These are phyloP conservation scores for Vanrija pseudolonga DNA, from an alignment of 1,284 basidiomycete genomes.

Conservation along the genomic window DNA sequence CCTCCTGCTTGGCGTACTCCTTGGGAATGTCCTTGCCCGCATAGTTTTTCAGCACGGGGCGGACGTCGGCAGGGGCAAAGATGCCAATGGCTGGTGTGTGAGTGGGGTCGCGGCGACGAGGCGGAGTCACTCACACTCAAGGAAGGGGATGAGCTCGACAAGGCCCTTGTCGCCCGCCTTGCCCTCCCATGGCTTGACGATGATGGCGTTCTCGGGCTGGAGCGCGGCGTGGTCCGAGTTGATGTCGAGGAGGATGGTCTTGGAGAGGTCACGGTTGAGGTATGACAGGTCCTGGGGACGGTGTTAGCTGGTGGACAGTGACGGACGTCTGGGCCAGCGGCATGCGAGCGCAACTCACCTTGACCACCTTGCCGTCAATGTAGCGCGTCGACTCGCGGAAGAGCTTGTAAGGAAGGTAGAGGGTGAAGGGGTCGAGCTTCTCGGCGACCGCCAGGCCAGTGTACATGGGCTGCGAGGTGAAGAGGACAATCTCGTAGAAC, in stretches of 20 bases:
- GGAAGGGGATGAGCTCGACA: constrained; percentile 88
- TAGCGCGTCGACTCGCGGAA: constrained; percentile 85
- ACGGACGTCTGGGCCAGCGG: no score
- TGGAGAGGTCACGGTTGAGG: constrained; percentile 87
- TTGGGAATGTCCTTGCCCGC: constrained; percentile 79
- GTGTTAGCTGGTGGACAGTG: constrained; percentile 49
- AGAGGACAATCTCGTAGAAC: constrained; percentile 96
- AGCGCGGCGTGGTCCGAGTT: constrained; percentile 69
- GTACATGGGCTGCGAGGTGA: constrained; percentile 86
- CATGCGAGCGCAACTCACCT: constrained; percentile 51
- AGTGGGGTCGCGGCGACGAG: neutral
- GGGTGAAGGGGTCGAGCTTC: constrained; percentile 89
- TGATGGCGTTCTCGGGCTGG: constrained; percentile 86
- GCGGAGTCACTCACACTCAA: constrained; percentile 70
- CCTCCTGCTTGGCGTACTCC: constrained; percentile 85
- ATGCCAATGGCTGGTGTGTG: constrained; percentile 71
- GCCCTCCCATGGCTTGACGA: constrained; percentile 85
- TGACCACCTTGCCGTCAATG: constrained; percentile 73
- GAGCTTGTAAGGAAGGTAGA: constrained; percentile 82
- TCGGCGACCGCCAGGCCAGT: constrained; percentile 86
- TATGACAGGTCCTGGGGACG: constrained; percentile 70
- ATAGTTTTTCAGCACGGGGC: constrained; percentile 81
- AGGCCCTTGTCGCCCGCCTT: constrained; percentile 73
- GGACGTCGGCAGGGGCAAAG: constrained; percentile 77
- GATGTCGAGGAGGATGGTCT: constrained; percentile 86